Evolutionary conservation across 495 filamentous ascomycete genomes (phyloP).

Genomic region (Sphaerosporella brunnea): DNA sequence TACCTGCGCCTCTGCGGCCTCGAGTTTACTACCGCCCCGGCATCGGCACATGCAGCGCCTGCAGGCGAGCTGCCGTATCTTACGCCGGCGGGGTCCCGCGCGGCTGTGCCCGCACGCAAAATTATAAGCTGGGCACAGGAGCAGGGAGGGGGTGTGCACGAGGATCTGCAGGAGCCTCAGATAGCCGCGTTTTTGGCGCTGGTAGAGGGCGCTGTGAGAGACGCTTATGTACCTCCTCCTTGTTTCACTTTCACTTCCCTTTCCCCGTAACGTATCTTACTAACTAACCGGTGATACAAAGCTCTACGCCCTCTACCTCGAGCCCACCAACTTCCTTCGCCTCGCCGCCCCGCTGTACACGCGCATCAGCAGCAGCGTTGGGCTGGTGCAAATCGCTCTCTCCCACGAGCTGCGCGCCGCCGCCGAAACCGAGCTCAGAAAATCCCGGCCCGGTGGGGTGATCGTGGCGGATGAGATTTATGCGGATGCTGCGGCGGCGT

Average conservation of each 20-base stretch:
- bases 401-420: constrained; percentile 49
- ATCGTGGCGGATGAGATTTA: constrained; percentile 50
- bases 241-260: background rate
- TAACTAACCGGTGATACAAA: constrained; percentile 26
- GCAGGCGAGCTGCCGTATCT: constrained; percentile 78
- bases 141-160: constrained; percentile 28
- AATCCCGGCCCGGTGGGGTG: constrained; percentile 33
- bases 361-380: constrained; percentile 31
- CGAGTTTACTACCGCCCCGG: constrained; percentile 48
- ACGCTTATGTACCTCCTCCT: constrained; percentile 52
- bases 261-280: background rate
- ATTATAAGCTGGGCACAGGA: constrained; percentile 52
- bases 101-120: constrained; percentile 45
- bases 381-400: constrained; percentile 44
- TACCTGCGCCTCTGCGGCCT: constrained; percentile 65
- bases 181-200: constrained; percentile 68
- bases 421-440: constrained; percentile 53
- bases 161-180: constrained; percentile 35
- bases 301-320: constrained; percentile 67
- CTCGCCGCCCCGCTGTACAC: constrained; percentile 43
- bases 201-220: constrained; percentile 62
- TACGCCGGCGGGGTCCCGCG: constrained; percentile 35
- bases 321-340: constrained; percentile 49
- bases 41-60: constrained; percentile 86
- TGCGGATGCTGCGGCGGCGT: constrained; percentile 48